Conservation (phyloP, 208 protist genomes). For the Trypanosoma avium region DNA sequence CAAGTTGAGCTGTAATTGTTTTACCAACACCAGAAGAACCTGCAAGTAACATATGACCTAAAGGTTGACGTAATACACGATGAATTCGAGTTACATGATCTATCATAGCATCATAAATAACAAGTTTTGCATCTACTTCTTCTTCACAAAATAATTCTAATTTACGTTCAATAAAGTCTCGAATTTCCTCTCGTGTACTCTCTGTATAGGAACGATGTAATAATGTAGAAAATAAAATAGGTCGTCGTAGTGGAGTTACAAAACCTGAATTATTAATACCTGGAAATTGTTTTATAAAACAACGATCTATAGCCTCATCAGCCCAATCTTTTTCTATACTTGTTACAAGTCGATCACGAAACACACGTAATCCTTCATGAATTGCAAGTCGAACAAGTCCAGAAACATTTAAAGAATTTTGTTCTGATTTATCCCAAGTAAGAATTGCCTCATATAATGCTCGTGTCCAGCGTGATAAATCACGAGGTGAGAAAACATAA, state of each 20-base stretch:
- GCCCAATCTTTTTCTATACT: conserved; percentile 95
- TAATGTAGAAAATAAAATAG: conserved; percentile 97
- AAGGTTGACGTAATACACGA: conserved; percentile 97
- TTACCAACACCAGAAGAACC: conserved; percentile 98
- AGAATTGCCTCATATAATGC: conserved; percentile 95
- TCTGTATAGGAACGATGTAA: conserved; percentile 91
- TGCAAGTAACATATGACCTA: conserved; percentile 97
- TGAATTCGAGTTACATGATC: conserved; percentile 99
- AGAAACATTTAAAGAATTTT: conserved; percentile 37
- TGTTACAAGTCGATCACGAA: conserved; percentile 94
- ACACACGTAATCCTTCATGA: conserved; percentile 98
- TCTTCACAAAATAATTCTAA: conserved; percentile 97
- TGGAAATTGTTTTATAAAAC: conserved; percentile 86
- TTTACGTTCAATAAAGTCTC: conserved; percentile 87
- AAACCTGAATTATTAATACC: conserved; percentile 25
- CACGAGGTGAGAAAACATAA: conserved; percentile 99
- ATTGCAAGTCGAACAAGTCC: conserved; percentile 94
- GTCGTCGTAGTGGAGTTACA: conserved; percentile 61
- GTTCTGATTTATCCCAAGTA: conserved; percentile 58
- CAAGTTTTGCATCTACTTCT: conserved; percentile 96
- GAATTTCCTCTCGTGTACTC: conserved; percentile 87
- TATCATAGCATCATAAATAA: conserved; percentile 98
- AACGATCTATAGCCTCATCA: conserved; percentile 73
- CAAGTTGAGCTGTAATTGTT: conserved; percentile 97
- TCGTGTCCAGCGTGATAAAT: conserved; percentile 98